Percentiles rank a stretch among this genome's conserved stretches.
phyloP scores from a whole-genome alignment of 2,329 filamentous ascomycete genomes.

The Coccinonectria pachysandricola region DNA sequence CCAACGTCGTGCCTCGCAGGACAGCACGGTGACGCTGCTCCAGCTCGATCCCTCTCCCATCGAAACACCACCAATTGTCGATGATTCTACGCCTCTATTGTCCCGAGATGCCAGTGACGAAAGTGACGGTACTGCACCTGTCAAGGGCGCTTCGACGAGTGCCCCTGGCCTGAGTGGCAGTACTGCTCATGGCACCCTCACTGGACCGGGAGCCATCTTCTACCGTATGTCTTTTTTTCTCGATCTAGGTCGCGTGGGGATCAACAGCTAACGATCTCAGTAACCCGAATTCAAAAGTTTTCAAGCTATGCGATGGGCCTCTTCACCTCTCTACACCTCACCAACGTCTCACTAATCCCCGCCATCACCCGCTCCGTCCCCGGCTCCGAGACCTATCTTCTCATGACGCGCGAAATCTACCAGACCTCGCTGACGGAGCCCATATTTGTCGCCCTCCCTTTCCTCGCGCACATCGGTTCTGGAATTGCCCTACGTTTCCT shows the following conservation, averaged over 20 bases:
- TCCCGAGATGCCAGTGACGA: constrained; percentile 21
- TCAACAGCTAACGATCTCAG: constrained; percentile 7
- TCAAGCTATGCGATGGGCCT: constrained; percentile 75
- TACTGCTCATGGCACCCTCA: constrained; percentile 4
- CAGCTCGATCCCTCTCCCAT: constrained; percentile 79
- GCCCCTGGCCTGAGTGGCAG: constrained; percentile 48
- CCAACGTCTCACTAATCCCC: constrained; percentile 74
- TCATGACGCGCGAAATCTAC: constrained; percentile 87
- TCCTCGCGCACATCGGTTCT: constrained; percentile 65
- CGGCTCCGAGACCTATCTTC: constrained; percentile 72
- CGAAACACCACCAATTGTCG: constrained; percentile 39
- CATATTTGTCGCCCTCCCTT: constrained; percentile 64
- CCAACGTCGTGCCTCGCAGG: constrained; percentile 15
- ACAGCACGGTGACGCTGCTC: constrained; percentile 50
- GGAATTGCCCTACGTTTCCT: constrained; percentile 70
- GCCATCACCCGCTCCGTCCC: constrained; percentile 62
- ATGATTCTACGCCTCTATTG: constrained; percentile 24
- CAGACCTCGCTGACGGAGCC: constrained; percentile 75
- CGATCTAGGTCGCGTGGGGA: too few relatives aligned
- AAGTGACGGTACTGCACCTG: constrained; percentile 20
- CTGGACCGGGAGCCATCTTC: constrained; percentile 59
- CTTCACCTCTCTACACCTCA: constrained; percentile 67
- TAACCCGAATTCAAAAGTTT: constrained; percentile 66
- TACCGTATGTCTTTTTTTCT: constrained; percentile 69
- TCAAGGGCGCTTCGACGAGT: constrained; percentile 33